Percentiles rank a stretch among this genome's conserved stretches.
phyloP scores from a whole-genome alignment of 2,329 filamentous ascomycete species.

The Penicillium frequentans region DNA sequence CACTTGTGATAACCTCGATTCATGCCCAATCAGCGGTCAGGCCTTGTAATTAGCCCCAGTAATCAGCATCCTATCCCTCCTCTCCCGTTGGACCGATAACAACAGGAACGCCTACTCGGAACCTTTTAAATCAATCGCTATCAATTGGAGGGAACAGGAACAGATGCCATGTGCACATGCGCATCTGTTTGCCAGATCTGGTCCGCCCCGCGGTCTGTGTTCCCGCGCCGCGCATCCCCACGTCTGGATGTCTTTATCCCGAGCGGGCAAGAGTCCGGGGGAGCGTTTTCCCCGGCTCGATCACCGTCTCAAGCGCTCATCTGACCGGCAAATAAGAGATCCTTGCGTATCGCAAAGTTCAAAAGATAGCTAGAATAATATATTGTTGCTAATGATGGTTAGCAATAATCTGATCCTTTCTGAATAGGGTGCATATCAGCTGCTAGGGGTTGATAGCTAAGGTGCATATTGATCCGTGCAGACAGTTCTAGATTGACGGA shows the following conservation, averaged over 20 bases:
- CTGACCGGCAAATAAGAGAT: conserved; percentile 16
- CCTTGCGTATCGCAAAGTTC: conserved; percentile 1
- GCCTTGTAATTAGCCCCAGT: conserved; percentile 13
- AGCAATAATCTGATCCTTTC: conserved; percentile 20
- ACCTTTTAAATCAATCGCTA: conserved; percentile 7
- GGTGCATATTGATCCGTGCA: background rate
- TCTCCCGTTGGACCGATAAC: conserved; percentile 29
- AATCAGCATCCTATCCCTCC: conserved; percentile 13
- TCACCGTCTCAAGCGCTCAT: background rate
- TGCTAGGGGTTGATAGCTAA: conserved; percentile 17
- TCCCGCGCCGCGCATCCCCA: conserved; percentile 5
- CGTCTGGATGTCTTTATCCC: conserved; percentile 8
- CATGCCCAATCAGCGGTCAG: conserved; percentile 12
- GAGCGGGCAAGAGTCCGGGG: conserved; percentile 18
- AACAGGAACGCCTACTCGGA: background rate
- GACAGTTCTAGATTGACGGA: background rate
- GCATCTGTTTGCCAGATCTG: conserved; percentile 11
- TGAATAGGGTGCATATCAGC: conserved; percentile 27
- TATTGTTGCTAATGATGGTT: conserved; percentile 27
- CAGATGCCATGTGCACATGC: background rate
- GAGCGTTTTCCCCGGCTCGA: conserved; percentile 6
- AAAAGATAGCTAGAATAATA: background rate
- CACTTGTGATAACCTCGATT: conserved; percentile 2
- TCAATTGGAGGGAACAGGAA: conserved; percentile 3
- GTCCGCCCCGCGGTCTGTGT: conserved; percentile 4